phyloP scores from a whole-genome alignment of 2,329 filamentous ascomycete genomes.

The Paraphoma chrysanthemicola region DNA sequence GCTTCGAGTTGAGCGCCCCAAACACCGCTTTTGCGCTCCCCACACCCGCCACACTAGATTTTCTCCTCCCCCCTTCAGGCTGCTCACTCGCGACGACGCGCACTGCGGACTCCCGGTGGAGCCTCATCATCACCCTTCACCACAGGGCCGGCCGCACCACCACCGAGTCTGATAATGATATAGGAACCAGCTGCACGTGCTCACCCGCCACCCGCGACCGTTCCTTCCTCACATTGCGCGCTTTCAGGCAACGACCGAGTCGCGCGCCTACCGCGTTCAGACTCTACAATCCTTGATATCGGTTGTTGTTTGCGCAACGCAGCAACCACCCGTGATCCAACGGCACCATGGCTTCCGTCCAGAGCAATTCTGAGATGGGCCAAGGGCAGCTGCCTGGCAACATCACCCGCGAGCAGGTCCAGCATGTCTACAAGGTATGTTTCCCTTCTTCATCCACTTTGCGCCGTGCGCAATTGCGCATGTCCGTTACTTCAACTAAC shows the following conservation, averaged over 20 bases:
- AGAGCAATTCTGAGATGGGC: constrained; percentile 72
- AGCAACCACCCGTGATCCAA: constrained; percentile 15
- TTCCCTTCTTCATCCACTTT: constrained; percentile 14
- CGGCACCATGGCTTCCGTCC: constrained; percentile 76
- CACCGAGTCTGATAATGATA: constrained; percentile 42
- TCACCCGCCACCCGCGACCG: constrained; percentile 27
- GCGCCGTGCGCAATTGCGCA: constrained; percentile 10
- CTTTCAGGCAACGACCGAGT: constrained; percentile 17
- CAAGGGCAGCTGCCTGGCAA: constrained; percentile 68
- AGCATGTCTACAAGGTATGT: constrained; percentile 74
- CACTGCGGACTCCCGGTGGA: constrained; percentile 37
- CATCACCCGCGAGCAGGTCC: constrained; percentile 78
- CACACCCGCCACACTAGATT: constrained; percentile 31
- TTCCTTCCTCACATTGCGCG: constrained; percentile 32
- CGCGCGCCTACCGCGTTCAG: constrained; percentile 28
- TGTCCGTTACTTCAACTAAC: constrained; percentile 16
- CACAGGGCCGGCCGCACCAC: constrained; percentile 25
- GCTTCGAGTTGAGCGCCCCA: constrained; percentile 23
- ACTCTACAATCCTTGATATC: constrained; percentile 13
- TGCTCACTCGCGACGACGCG: constrained; percentile 40
- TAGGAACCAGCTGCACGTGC: constrained; percentile 38
- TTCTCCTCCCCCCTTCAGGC: constrained; percentile 37
- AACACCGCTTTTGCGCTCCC: constrained; percentile 37
- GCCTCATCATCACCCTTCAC: constrained; percentile 42
- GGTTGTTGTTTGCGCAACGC: constrained; percentile 20